Evolutionary conservation across 345 rosid species (phyloP), one percentile per base, ranked within the genome.

Genomic region (Eucalyptus curtisii): DNA sequence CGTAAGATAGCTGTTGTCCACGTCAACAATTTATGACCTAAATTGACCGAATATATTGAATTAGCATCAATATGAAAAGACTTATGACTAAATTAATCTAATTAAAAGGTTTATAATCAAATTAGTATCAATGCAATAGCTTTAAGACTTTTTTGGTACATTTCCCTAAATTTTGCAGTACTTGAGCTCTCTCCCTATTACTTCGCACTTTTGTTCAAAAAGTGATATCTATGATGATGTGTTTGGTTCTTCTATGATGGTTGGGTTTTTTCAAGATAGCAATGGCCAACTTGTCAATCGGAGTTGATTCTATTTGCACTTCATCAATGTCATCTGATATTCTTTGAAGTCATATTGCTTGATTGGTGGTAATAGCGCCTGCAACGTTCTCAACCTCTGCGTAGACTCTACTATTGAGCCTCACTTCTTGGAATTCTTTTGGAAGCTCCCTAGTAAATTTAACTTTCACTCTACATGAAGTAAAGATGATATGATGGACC

Each of bases 1-100:
- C 0, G 0, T 15, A 52, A 52, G 7, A 52, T 2, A 0, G 0
- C 3, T 52, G 0, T 52, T 1, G 0, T 52, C 10, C 24, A 52
- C 0, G 0, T 7, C 10, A 19, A 52, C 0, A 7, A 52, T 52
- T 52, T 52, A 3, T 7, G 0, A 9, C 2, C 4, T 52, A 52
- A 19, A 3, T 52, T 52, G 1, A 52, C 10, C 2, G 0, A 19
- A 19, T 7, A 52, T 1, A 52, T 0, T 7, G 7, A 0, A 3
- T 19, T 52, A 52, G 10, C 2, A 52, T 52, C 7, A 52, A 7
- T 52, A 52, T 52, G 57, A 52, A 7, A 52, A 52, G 3, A 0
- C 7, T 52, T 52, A 52, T 52, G 1, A 7, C 0, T 52, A 52
- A 52, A 52, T 19, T 52, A 52, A 52, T 52, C 4, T 0, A 52